Evolutionary conservation across 2,329 filamentous ascomycete species (phyloP), one percentile per base, ranked within the genome.

Genomic region (Fusarium mexicanum): DNA sequence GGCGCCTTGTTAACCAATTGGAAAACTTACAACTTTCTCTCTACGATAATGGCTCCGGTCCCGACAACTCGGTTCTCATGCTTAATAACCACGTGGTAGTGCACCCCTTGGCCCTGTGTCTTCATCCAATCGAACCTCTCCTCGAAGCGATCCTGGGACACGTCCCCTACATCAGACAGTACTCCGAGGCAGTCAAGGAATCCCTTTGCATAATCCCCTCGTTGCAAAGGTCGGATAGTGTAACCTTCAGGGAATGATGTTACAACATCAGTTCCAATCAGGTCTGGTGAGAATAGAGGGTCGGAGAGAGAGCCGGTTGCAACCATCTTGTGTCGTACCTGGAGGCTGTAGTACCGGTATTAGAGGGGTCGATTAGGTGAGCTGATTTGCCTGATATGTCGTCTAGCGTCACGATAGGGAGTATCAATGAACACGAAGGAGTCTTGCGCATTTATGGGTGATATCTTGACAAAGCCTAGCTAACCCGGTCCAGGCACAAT

Each of bases 71-170:
- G 54, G 38, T 44, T 44, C 29, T 44, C 38, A 20, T 44, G 38
- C 17, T 57, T 29, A 8, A 57, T 57, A 1, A 26, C n/a, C 26
- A 57, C 54, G 54, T 57, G 54, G 54, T 44, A 9, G 26, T 57
- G 54, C 17, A 57, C 54, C 4, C 54, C 54, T 44, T 44, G 54
- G 29, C 38, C 54, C 7, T 57, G 38, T 20, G 29, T 44, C 17
- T 44, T 57, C 22, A 57, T 57, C 54, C 54, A 57, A 44, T 57
- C 54, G 22, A 44, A 57, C 17, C 38, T 35, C 38, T 57, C 38
- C 29, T 44, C 38, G 38, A 57, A 57, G 22, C 29, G 29, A 24
- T 33, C 29, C 16, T 20, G 17, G 13, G 54, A 57, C 6, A 57
- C 54, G 9, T 43, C 38, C 16, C 54, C 54, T 24, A 57, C 54